These are phyloP conservation scores for Plasmodium blacklocki DNA, from an alignment of 169 alveolate species.

Conservation along the genomic window DNA sequence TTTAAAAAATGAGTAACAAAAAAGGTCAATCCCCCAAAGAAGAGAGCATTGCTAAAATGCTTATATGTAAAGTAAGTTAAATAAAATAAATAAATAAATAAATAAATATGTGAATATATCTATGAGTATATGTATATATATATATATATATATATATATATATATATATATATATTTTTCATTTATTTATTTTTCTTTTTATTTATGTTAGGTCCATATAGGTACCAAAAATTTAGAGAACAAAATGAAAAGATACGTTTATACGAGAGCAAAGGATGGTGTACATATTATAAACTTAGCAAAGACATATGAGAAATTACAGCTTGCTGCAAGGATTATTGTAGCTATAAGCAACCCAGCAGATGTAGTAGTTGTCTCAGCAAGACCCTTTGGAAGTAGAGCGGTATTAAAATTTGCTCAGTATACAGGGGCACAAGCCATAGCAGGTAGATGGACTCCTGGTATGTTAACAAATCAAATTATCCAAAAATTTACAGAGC, in stretches of 20 bases:
- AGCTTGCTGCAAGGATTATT: conserved; percentile 99
- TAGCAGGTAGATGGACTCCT: conserved; percentile 99
- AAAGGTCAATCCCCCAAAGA: conserved; percentile 70
- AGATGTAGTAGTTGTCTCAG: conserved; percentile 98
- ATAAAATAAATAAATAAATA: neutral
- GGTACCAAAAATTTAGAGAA: conserved; percentile 98
- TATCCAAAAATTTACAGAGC: conserved; percentile 97
- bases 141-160: neutral
- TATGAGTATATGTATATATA: neutral
- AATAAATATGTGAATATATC: neutral
- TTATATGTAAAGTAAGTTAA: conserved; percentile 69
- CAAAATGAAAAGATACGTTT: conserved; percentile 97
- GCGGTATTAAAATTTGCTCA: conserved; percentile 99
- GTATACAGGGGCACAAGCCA: conserved; percentile 96
- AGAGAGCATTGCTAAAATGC: conserved; percentile 77
- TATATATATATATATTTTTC: neutral
- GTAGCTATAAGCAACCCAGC: conserved; percentile 98
- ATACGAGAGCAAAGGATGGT: conserved; percentile 97
- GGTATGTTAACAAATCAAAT: conserved; percentile 99
- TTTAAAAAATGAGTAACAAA: conserved; percentile 54
- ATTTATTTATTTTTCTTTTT: neutral
- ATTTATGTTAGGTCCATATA: conserved; percentile 90
- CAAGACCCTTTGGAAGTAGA: conserved; percentile 97
- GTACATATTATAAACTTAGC: conserved; percentile 96
- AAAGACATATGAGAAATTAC: conserved; percentile 98